Conservation (phyloP, 2,329 filamentous ascomycete species). For the Neonectria hederae region DNA sequence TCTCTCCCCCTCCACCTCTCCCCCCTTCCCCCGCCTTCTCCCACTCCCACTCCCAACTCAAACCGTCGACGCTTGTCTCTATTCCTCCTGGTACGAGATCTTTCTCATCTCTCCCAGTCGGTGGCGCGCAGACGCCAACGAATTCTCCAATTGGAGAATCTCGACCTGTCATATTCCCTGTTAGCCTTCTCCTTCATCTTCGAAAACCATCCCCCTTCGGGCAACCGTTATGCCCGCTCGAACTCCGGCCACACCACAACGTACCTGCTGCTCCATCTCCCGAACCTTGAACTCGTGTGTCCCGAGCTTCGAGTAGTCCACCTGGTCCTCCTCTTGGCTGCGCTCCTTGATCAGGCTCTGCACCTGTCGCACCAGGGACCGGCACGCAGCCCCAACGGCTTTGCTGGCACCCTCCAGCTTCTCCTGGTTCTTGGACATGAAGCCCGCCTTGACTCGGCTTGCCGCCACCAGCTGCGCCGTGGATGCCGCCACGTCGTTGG, state of each 20-base stretch:
- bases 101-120: slow-evolving; percentile 97
- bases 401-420: slow-evolving; percentile 90
- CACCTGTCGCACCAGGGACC: slow-evolving; percentile 88
- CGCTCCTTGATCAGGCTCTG: slow-evolving; percentile 93
- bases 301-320: slow-evolving; percentile 89
- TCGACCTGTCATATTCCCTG: slow-evolving; percentile 73
- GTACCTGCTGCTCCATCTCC: slow-evolving; percentile 99
- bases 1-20: no score
- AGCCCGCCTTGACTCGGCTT: slow-evolving; percentile 93
- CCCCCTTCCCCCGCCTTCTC: no score
- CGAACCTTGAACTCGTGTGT: slow-evolving; percentile 97
- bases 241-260: slow-evolving; percentile 31
- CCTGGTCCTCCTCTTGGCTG: slow-evolving; percentile 80
- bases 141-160: slow-evolving; percentile 94
- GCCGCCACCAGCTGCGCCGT: slow-evolving; percentile 97
- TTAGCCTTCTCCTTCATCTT: slow-evolving; percentile 31
- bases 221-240: slow-evolving; percentile 34
- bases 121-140: slow-evolving; percentile 79
- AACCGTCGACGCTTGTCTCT: no score
- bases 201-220: no score
- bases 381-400: slow-evolving; percentile 89
- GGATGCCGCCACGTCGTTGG: slow-evolving; percentile 94
- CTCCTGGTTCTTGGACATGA: slow-evolving; percentile 98
- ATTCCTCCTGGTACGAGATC: slow-evolving; percentile 89
- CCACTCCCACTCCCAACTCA: neutral